These are phyloP conservation scores for Botrytis aclada DNA, from an alignment of 2,329 filamentous ascomycete species.

Conservation along the genomic window DNA sequence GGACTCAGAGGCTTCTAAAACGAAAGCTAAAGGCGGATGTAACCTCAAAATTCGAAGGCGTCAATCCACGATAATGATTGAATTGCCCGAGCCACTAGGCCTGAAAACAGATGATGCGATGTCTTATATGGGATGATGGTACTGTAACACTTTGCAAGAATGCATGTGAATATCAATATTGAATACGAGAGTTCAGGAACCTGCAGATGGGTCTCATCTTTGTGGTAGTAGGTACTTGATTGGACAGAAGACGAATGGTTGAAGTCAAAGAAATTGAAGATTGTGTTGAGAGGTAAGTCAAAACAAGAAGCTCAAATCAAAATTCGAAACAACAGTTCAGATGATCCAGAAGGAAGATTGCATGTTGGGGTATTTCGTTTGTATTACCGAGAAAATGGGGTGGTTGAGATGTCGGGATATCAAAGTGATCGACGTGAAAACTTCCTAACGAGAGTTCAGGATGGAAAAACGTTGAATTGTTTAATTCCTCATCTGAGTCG, in stretches of 20 bases:
- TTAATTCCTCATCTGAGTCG: neutral
- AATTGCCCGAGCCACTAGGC: slow-evolving; percentile 6
- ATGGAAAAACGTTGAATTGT: neutral
- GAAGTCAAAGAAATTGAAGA: neutral
- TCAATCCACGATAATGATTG: slow-evolving; percentile 15
- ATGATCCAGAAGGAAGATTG: neutral
- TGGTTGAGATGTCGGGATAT: neutral
- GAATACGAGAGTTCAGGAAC: slow-evolving; percentile 7
- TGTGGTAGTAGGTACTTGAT: neutral
- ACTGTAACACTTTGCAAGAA: slow-evolving; percentile 4
- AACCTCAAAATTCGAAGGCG: neutral
- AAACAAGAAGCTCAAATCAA: neutral
- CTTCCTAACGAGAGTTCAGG: neutral
- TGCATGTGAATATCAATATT: neutral
- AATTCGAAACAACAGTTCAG: neutral
- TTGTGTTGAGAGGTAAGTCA: neutral
- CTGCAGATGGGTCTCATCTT: neutral
- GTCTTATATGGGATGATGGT: slow-evolving; percentile 6
- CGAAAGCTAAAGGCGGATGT: neutral
- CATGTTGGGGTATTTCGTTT: neutral
- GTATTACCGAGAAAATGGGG: slow-evolving; percentile 6
- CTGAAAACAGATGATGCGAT: neutral
- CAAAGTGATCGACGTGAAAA: neutral
- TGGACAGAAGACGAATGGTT: neutral
- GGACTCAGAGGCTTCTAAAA: neutral